Conservation (phyloP, 2,329 filamentous ascomycete species). For the Ophioceras dolichostomum region DNA sequence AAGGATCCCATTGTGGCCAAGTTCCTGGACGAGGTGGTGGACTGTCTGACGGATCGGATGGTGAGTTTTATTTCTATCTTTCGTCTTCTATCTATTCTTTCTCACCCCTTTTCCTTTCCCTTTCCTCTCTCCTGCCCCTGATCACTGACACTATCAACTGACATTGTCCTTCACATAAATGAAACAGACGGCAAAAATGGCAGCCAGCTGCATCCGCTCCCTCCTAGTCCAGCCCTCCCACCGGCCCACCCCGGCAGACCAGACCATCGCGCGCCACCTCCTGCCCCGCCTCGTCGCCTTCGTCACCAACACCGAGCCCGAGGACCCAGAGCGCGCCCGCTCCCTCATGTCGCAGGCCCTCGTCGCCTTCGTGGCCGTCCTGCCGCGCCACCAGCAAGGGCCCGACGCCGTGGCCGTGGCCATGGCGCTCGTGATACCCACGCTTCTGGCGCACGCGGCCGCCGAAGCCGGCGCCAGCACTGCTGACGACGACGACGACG, state of each 20-base stretch:
- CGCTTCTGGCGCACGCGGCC: conserved; percentile 60
- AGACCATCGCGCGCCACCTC: conserved; percentile 62
- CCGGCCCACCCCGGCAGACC: conserved; percentile 52
- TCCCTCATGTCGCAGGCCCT: conserved; percentile 61
- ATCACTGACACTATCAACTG: neutral
- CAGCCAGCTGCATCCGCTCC: conserved; percentile 79
- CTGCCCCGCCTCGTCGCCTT: conserved; percentile 68
- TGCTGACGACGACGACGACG: conserved; percentile 25
- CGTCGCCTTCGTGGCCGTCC: conserved; percentile 50
- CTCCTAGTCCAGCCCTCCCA: conserved; percentile 60
- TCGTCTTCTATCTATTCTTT: neutral
- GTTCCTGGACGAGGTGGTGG: conserved; percentile 70
- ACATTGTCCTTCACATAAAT: neutral
- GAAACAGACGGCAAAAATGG: conserved; percentile 66
- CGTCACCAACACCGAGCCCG: conserved; percentile 53
- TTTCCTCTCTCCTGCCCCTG: neutral
- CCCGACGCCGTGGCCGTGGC: conserved; percentile 43
- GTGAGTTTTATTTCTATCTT: conserved; percentile 22
- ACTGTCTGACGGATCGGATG: conserved; percentile 71
- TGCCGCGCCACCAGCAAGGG: conserved; percentile 18
- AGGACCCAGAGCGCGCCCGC: conserved; percentile 70
- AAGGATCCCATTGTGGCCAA: conserved; percentile 62
- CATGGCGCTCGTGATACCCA: conserved; percentile 65
- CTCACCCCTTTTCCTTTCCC: neutral
- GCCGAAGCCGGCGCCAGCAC: conserved; percentile 30